phyloP scores from a whole-genome alignment of 768 basidiomycete genomes.

The Leccinum disarticulatum region DNA sequence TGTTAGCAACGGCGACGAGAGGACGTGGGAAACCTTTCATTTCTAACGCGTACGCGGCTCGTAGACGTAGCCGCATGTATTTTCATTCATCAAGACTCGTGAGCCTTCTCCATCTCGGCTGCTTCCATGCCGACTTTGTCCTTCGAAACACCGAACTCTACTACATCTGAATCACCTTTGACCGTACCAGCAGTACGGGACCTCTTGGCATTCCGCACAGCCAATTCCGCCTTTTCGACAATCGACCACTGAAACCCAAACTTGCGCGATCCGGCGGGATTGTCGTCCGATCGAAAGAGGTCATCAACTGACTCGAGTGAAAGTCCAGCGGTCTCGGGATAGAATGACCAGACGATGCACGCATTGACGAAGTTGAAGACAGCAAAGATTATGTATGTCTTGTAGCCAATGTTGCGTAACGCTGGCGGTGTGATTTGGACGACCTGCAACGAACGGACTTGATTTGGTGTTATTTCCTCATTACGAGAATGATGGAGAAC shows the following conservation, averaged over 20 bases:
- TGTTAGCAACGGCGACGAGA: too few relatives aligned
- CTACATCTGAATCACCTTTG: background rate
- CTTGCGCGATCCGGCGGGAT: background rate
- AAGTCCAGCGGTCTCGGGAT: constrained; percentile 8
- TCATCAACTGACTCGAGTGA: constrained; percentile 7
- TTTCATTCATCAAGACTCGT: background rate
- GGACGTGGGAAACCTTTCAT: too few relatives aligned
- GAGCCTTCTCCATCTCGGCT: background rate
- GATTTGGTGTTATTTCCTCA: background rate
- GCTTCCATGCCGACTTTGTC: background rate
- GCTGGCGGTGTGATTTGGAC: constrained; percentile 12
- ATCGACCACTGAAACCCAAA: constrained; percentile 2
- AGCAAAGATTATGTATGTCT: constrained; percentile 6
- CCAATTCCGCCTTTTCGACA: background rate
- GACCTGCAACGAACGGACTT: background rate
- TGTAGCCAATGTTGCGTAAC: constrained; percentile 11
- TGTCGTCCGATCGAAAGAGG: constrained; percentile 1
- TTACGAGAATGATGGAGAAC: background rate
- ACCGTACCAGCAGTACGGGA: background rate
- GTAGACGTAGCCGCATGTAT: too few relatives aligned
- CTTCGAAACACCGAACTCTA: background rate
- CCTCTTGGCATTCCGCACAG: background rate
- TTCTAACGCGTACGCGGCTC: too few relatives aligned
- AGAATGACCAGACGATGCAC: background rate
- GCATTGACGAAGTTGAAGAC: background rate